Evolutionary conservation across 1,284 basidiomycete species (phyloP), one percentile per base, ranked within the genome.

Genomic region (Neolentinus lepideus): DNA sequence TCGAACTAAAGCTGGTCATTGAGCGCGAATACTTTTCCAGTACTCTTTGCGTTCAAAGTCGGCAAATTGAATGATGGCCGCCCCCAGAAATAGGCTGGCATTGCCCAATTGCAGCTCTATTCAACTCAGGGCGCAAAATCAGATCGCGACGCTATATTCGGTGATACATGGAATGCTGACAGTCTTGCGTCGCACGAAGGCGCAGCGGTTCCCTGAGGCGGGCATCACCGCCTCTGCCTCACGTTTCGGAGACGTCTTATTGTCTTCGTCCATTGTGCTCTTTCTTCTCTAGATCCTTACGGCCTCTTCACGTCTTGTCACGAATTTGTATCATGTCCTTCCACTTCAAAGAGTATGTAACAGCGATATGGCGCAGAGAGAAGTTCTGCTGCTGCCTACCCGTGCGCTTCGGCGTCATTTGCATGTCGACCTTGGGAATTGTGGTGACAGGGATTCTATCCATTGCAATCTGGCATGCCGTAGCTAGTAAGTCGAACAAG

Each of bases 321-420:
- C 38, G 27, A 35, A 45, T 14, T 19, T 27, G 14, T 8, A 33
- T 54, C 22, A 75, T 77, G 75, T 62, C 69, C 0, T 77, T 75
- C 66, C 74, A 71, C 57, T 74, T 61, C 61, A 64, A 69, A 56
- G 71, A 75, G 26, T 64, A 75, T 35, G 68, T 79, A 55, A 25
- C 12, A 4, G 27, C 8, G 6, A 50, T 74, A 74, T 53, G 72
- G 75, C 16, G 69, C 74, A 19, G 71, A 62, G 52, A 77, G 70
- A 14, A 50, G 2, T 85, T 79, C 63, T 87, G 84, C 63, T 84
- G 74, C 61, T 87, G 85, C 63, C 65, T 87, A 60, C 79, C 83
- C 46, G 79, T 84, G n/a, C 76, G 85, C 56, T 56, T 79, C 2
- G 83, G 85, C 31, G 81, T 84, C 33, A 73, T 82, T 53, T 63